A percentile compares a stretch with the other conserved stretches of the same genome.
Evolutionary conservation across 345 rosid species (phyloP).

Genomic region (Barbarea vulgaris): DNA sequence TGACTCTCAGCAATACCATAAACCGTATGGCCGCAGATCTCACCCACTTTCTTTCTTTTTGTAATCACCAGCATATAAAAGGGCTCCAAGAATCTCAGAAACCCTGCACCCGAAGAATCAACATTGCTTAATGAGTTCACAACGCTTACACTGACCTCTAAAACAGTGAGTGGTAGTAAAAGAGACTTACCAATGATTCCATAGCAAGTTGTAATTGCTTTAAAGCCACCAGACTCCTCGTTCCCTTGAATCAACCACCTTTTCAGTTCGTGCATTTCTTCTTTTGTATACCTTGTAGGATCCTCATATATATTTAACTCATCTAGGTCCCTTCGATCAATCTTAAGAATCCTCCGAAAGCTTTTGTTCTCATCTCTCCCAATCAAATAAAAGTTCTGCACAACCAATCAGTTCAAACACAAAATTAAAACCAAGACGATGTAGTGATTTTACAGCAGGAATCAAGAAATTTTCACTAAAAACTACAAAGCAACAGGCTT

Average conservation of each 20-base stretch:
- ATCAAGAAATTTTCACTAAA: neutral
- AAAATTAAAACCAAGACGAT: neutral
- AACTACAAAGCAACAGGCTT: neutral
- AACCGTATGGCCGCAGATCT: constrained; percentile 70
- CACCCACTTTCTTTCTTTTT: constrained; percentile 76
- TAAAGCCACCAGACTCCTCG: constrained; percentile 65
- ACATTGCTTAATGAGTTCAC: constrained; percentile 9
- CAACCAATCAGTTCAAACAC: neutral
- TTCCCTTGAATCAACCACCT: constrained; percentile 66
- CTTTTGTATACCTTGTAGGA: constrained; percentile 57
- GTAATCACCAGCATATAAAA: constrained; percentile 86
- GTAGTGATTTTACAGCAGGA: neutral
- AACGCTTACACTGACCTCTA: neutral
- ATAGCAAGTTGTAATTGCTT: constrained; percentile 62
- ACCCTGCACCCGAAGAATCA: constrained; percentile 54
- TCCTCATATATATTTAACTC: constrained; percentile 70
- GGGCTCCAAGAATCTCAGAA: constrained; percentile 85
- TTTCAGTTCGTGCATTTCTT: constrained; percentile 57
- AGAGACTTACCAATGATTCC: constrained; percentile 74
- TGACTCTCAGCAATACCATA: constrained; percentile 64
- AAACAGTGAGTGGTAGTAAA: neutral
- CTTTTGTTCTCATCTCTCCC: constrained; percentile 73
- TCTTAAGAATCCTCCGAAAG: constrained; percentile 73
- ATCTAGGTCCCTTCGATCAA: constrained; percentile 61
- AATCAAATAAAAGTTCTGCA: constrained; percentile 78